Evolutionary conservation across 1,139 yeast species (phyloP), one percentile per base, ranked within the genome.

Genomic region (Taiozyma onychis): DNA sequence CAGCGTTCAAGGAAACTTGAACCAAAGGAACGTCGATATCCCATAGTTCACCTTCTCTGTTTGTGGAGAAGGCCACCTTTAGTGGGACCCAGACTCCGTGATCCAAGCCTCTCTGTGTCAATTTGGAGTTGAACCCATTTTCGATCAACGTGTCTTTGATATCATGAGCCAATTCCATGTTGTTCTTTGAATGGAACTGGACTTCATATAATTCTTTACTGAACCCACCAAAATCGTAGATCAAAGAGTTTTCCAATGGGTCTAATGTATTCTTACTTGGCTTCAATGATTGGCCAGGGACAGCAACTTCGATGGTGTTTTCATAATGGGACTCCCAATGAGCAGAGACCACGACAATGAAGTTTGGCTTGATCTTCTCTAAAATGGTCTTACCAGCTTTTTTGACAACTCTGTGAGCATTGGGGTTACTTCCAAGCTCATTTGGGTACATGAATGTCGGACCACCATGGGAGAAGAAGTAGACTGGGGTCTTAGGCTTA

Each of bases 1-100:
- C 50, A 3, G 57, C 50, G 3, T 84, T 76, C 46, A 86, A 68
- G 0, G 91, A 84, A 0, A 87, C 78, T 66, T 86, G 91, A 44
- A 87, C 71, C 35, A 85, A 54, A 1, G 89, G 86, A n/a, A 78
- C 68, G 47, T 77, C 77, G 43, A 76, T 52, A 41, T 70, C 76
- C 52, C 71, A 66, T 16, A 62, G 56, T 39, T 72, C 71, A 26
- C 51, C 49, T 9, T 62, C 56, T 56, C 65, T 61, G 30, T 56
- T 58, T 41, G 74, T 72, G 24, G 81, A 76, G 58, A 86, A 85
- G 3, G 88, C 89, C 27, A 84, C 85, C 60, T 84, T 82, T 51
- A 83, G 74, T 0, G 95, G 91, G 2, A 84, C 89, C 90, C 93
- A 87, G 3, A 76, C 85, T 1, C 95, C 95, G 66, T 87, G 95